A percentile compares a stretch with the other conserved stretches of the same genome.
Conservation (phyloP, 2,329 filamentous ascomycete genomes). For the Pyrenophora graminea region DNA sequence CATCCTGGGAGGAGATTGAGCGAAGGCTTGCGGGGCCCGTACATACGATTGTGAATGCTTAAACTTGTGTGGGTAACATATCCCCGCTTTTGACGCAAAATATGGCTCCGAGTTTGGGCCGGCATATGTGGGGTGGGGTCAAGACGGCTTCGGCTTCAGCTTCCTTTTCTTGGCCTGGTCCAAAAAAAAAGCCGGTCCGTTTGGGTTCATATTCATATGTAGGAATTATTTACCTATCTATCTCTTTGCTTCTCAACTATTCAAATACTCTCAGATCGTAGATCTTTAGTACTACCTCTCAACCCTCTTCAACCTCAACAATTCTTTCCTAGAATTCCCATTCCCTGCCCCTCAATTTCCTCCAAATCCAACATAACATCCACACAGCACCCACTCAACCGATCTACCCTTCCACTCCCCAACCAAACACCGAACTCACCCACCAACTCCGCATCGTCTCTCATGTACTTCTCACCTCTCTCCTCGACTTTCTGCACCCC, state of each 20-base stretch:
- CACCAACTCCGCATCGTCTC: not conserved
- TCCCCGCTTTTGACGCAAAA: too few relatives aligned
- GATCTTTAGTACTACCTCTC: too few relatives aligned
- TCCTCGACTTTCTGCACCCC: not conserved
- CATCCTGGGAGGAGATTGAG: constrained; percentile 23
- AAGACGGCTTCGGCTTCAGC: too few relatives aligned
- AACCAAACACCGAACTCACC: constrained; percentile 2
- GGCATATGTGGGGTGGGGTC: too few relatives aligned
- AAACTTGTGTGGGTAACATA: not conserved
- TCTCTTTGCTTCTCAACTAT: too few relatives aligned
- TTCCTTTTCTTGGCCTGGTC: too few relatives aligned
- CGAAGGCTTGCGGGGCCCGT: constrained; percentile 16
- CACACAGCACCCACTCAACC: not conserved
- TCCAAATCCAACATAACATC: not conserved
- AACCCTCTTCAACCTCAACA: not conserved
- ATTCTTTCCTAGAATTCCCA: not conserved
- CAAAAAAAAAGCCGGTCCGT: too few relatives aligned
- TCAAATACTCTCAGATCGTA: too few relatives aligned
- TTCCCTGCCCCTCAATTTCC: not conserved
- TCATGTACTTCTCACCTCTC: not conserved
- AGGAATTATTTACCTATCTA: too few relatives aligned
- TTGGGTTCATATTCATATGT: too few relatives aligned
- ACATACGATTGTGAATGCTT: constrained; percentile 6
- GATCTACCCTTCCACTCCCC: not conserved
- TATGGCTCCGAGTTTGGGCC: not conserved